These are phyloP conservation scores for Wolfiporia cocos DNA, from an alignment of 1,284 basidiomycete genomes.

Conservation along the genomic window DNA sequence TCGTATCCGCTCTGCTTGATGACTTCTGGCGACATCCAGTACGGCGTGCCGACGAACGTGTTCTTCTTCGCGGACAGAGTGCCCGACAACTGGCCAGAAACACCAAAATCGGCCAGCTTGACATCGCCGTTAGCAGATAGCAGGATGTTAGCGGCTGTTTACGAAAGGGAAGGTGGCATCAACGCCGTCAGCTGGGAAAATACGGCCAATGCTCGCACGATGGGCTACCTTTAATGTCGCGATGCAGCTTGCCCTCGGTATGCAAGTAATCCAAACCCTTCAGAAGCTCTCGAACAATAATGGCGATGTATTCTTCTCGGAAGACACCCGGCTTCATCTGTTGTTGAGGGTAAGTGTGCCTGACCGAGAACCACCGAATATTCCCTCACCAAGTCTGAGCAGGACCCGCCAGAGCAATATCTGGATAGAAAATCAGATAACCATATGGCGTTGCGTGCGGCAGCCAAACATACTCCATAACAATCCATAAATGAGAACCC, in stretches of 20 bases:
- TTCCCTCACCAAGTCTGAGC: slow-evolving; percentile 67
- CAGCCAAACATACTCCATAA: slow-evolving; percentile 81
- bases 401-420: slow-evolving; percentile 83
- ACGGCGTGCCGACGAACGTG: slow-evolving; percentile 95
- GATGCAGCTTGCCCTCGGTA: slow-evolving; percentile 92
- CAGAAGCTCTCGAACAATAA: slow-evolving; percentile 89
- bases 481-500: slow-evolving; percentile 95
- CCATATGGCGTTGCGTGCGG: neutral
- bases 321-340: slow-evolving; percentile 98
- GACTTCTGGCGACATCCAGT: slow-evolving; percentile 99
- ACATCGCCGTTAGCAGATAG: slow-evolving; percentile 94
- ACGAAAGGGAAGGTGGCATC: neutral
- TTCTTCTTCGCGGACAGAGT: slow-evolving; percentile 98
- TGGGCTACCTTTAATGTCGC: slow-evolving; percentile 99
- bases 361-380: slow-evolving; percentile 13
- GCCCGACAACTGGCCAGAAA: slow-evolving; percentile 96
- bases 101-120: slow-evolving; percentile 98
- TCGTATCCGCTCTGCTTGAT: slow-evolving; percentile 99
- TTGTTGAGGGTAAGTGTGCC: slow-evolving; percentile 1
- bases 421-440: slow-evolving; percentile 31
- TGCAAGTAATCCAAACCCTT: slow-evolving; percentile 95
- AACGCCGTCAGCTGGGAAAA: too few species aligned
- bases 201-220: slow-evolving; percentile 15
- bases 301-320: slow-evolving; percentile 97
- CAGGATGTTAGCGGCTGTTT: slow-evolving; percentile 87